Evolutionary conservation across 768 basidiomycete species (phyloP), one percentile per base, ranked within the genome.

Genomic region (Lactifluus piperatus): DNA sequence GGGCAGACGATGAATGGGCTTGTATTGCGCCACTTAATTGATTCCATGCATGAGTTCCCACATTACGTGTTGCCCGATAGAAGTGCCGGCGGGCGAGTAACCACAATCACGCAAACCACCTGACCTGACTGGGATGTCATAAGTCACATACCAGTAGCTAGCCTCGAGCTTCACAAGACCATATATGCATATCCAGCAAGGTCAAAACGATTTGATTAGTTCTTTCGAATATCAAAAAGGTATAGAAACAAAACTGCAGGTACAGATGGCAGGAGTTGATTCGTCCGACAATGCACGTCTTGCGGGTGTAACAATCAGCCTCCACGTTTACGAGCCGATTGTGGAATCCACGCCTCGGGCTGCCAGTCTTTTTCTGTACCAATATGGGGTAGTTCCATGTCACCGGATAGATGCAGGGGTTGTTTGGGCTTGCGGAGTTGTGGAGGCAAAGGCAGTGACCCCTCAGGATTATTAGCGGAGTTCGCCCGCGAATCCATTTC

Each of bases 341-440:
- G 51, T 14, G 64, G 62, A 6, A 49, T 49, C 62, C 64, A 65
- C 22, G 58, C 14, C 26, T 63, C 55, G 3, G 64, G 64, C 43
- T 63, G 62, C 64, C 64, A 64, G 29, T 59, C 62, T 50, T 20
- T 51, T 20, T 63, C 62, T 37, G 36, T 39, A 45, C 45, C 47
- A 22, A 45, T 13, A 32, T 13, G 26, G 24, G 58, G 50, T 24
- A 62, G 16, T n/a, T 43, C 51, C 32, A 46, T 18, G 51, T 18
- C 8, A n/a, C 34, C 30, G 8, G 51, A 29, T 32, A 46, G 26
- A 10, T 6, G 46, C 16, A 30, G 24, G 20, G 53, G 26, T 34
- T 29, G 39, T 51, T 30, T 50, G 18, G 26, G 9, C 11, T 51
- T 32, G n/a, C 36, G 32, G 26, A 46, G 37, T 22, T 55, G n/a